These are phyloP conservation scores for Lactarius sanguifluus DNA, from an alignment of 768 basidiomycete species.

Conservation along the genomic window DNA sequence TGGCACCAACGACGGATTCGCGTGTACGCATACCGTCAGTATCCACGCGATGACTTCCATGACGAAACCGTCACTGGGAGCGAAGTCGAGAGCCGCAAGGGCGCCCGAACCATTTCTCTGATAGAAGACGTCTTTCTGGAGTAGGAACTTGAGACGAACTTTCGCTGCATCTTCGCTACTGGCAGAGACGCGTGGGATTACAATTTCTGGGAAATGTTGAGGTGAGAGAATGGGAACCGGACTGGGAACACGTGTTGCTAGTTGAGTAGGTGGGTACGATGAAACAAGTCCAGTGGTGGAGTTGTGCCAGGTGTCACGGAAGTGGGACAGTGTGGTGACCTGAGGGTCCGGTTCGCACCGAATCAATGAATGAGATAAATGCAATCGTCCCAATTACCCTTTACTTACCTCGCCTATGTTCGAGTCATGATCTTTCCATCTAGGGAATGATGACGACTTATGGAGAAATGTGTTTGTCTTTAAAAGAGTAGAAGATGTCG, in stretches of 20 bases:
- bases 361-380: not conserved
- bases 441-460: not conserved
- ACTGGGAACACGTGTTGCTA: conserved; percentile 11
- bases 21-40: conserved; percentile 15
- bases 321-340: not conserved
- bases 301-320: not conserved
- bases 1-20: not conserved
- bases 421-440: not conserved
- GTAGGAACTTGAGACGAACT: conserved; percentile 14
- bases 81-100: not conserved
- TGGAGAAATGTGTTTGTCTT: not conserved
- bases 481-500: not conserved
- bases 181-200: conserved; percentile 9
- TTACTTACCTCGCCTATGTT: not conserved
- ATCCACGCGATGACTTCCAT: conserved; percentile 25
- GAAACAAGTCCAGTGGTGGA: not conserved
- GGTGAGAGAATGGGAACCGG: conserved; percentile 6
- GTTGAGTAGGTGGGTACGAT: conserved; percentile 18
- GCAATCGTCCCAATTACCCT: not conserved
- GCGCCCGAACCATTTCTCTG: not conserved
- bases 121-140: conserved; percentile 12
- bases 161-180: conserved; percentile 14
- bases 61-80: conserved; percentile 6
- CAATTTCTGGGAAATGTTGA: not conserved
- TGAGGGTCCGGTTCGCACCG: not conserved